Conservation (phyloP, 2,329 filamentous ascomycete genomes). For the Fusarium praegraminearum region DNA sequence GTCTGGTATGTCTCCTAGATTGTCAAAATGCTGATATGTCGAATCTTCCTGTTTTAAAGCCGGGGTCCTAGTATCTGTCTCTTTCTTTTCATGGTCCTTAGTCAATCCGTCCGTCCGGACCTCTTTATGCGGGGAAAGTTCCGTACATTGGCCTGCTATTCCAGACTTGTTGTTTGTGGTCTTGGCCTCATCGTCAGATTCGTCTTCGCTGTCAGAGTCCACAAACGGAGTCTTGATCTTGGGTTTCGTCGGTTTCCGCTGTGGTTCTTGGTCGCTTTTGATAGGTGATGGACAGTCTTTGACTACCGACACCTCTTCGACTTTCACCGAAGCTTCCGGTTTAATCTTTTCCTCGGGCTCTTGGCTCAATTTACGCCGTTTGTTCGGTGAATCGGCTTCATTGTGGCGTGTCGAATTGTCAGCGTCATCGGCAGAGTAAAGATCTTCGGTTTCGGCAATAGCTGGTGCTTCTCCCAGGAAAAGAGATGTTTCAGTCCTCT, state of each 20-base stretch:
- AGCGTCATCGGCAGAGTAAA: constrained; percentile 48
- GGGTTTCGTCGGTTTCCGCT: constrained; percentile 38
- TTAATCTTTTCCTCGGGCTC: constrained; percentile 27
- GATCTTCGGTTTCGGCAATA: constrained; percentile 41
- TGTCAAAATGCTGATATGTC: constrained; percentile 51
- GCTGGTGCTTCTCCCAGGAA: constrained; percentile 59
- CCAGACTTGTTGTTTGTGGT: constrained; percentile 11
- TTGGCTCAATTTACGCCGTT: constrained; percentile 49
- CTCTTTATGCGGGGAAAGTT: constrained; percentile 36
- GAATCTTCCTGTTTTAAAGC: constrained; percentile 50
- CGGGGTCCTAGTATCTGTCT: constrained; percentile 27
- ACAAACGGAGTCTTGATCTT: constrained; percentile 68
- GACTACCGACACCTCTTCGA: constrained; percentile 1
- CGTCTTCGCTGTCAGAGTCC: constrained; percentile 71
- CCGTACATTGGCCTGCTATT: constrained; percentile 41
- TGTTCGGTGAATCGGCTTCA: constrained; percentile 51
- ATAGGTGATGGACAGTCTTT: constrained; percentile 50
- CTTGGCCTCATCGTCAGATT: constrained; percentile 38
- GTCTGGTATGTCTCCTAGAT: constrained; percentile 53
- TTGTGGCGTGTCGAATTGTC: constrained; percentile 50
- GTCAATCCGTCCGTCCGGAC: constrained; percentile 40
- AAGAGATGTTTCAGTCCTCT: constrained; percentile 68
- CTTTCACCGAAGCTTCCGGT: constrained; percentile 10
- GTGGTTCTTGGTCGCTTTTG: constrained; percentile 46
- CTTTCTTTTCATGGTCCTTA: constrained; percentile 39